Base-by-base conservation (phyloP, 2,329 filamentous ascomycete genomes). In the Incumbomyces delicatus region DNA sequence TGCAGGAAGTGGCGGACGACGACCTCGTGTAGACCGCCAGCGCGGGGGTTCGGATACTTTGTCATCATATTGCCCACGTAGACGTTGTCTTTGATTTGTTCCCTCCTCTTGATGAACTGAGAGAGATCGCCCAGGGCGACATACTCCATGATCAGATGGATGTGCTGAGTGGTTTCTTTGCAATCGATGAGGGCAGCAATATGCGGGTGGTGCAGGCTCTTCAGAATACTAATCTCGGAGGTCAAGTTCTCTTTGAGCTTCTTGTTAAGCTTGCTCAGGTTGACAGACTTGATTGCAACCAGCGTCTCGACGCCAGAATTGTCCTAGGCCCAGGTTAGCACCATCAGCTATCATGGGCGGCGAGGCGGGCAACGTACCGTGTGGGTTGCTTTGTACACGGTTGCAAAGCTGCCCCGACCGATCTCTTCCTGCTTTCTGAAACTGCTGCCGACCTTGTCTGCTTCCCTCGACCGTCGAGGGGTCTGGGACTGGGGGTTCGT, bases 71-170 rank as follows among this genome's bases (percentile, higher is more conserved):
- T 87, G 60, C 80, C 78, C 2, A 90, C 92, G 44, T 86, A 83
- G 22, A 85, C 80, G 62, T 94, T 85, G 42, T 82, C 83, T 37
- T 75, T 76, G 38, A 95, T 77, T 61, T 82, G 85, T 50, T 90
- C 81, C 50, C 90, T 80, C 69, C 92, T 94, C 74, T 92, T 94
- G 70, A 98, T 95, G 66, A 98, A 96, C 45, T 90, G 75, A 10
- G 92, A 94, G 49, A 98, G 70, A 62, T 98, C 92, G 17, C 92
- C 90, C 34, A 98, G 77, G 62, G 94, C 87, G 69, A 92, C 96
- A 68, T 94, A 96, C 69, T 98, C 92, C 90, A 96, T 98, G 53
- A 96, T 83, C 49, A 98, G 77, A 67, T 98, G 92, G 68, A 96
- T 95, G 61, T 94, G 86, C 17, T 83, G 82, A 2, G 79, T 72